phyloP scores from a whole-genome alignment of 768 basidiomycete species.

The Lactarius quietus region DNA sequence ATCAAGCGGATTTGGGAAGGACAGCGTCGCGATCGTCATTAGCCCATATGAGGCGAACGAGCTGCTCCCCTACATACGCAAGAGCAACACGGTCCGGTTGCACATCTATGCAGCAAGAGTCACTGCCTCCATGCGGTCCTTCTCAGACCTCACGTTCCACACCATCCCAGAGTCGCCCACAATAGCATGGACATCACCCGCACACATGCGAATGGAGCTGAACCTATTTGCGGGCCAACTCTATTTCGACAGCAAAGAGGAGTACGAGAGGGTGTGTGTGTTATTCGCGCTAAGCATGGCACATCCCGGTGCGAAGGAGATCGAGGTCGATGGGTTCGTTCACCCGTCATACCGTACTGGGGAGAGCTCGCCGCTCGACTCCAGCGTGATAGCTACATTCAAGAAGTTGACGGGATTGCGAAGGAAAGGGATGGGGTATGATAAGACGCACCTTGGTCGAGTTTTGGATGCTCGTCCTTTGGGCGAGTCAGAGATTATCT shows the following conservation, averaged over 20 bases:
- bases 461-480: constrained; percentile 1
- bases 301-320: not conserved
- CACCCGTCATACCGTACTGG: not conserved
- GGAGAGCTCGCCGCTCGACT: not conserved
- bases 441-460: constrained; percentile 1
- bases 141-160: constrained; percentile 14
- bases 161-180: constrained; percentile 1
- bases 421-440: constrained; percentile 5
- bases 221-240: constrained; percentile 18
- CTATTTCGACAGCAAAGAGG: constrained; percentile 7
- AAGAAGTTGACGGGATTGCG: not conserved
- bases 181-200: not conserved
- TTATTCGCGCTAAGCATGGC: constrained; percentile 5
- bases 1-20: constrained; percentile 1
- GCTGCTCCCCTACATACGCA: constrained; percentile 12
- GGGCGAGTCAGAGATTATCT: not conserved
- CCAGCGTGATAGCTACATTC: not conserved
- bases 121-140: constrained; percentile 4
- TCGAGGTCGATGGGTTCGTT: constrained; percentile 7
- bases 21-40: constrained; percentile 3
- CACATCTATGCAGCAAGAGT: constrained; percentile 15
- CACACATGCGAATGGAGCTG: not conserved
- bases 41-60: constrained; percentile 13
- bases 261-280: constrained; percentile 7
- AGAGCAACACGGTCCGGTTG: constrained; percentile 5